Conservation (phyloP, 1,139 yeast species). For the Hanseniaspora gamundiae region DNA sequence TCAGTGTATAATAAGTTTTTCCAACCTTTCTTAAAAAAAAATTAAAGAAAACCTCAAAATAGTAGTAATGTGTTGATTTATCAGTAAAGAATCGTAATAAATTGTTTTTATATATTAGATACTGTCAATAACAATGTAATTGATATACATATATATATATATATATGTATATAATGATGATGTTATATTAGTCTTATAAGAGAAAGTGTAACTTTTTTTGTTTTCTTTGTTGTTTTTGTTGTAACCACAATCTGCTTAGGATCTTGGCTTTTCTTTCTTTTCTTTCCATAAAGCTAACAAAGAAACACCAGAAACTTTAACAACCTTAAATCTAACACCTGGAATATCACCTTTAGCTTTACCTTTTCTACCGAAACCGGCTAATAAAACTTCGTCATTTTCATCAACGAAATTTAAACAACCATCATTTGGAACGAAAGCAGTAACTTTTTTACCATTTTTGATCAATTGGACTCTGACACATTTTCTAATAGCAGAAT, state of each 20-base stretch:
- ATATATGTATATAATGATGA: no score
- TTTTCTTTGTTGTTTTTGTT: neutral
- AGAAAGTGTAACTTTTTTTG: neutral
- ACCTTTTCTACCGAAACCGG: conserved; percentile 99
- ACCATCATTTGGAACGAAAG: conserved; percentile 99
- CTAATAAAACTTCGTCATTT: conserved; percentile 97
- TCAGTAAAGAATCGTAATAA: no score
- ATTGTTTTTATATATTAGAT: no score
- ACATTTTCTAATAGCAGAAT: conserved; percentile 99
- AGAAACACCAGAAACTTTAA: conserved; percentile 99
- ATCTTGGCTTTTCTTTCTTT: conserved; percentile 99
- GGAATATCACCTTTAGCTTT: conserved; percentile 99
- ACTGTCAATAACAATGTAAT: no score
- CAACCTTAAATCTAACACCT: conserved; percentile 99
- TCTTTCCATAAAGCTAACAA: conserved; percentile 99
- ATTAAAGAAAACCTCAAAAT: no score
- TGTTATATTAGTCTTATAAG: no score
- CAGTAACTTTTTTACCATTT: conserved; percentile 99
- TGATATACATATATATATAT: no score
- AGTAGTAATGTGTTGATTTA: no score
- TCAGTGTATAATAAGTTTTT: no score
- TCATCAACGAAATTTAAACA: conserved; percentile 99
- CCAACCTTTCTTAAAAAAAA: no score
- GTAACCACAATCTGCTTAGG: conserved; percentile 33
- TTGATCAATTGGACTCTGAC: conserved; percentile 99